Evolutionary conservation across 352 stramenopile species (phyloP).

Genomic region (Thraustotheca clavata): DNA sequence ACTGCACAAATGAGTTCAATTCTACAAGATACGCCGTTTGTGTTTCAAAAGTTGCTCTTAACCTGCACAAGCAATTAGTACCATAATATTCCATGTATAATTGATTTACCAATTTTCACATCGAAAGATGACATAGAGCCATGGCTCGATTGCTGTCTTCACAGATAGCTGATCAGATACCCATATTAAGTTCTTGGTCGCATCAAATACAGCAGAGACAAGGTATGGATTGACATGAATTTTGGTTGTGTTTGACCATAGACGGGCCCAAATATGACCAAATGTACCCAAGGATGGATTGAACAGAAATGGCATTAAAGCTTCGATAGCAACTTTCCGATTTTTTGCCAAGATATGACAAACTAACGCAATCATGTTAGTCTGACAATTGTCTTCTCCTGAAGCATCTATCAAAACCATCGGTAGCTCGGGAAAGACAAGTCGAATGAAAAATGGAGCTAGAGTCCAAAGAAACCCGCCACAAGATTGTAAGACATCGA

Average conservation of each 20-base stretch:
- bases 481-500: background rate
- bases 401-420: background rate
- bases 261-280: background rate
- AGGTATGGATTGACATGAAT: background rate
- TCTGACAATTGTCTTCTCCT: background rate
- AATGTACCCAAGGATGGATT: background rate
- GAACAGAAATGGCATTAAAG: background rate
- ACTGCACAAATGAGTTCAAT: background rate
- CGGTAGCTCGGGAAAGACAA: background rate
- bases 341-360: background rate
- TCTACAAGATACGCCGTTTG: background rate
- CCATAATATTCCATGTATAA: background rate
- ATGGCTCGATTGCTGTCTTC: background rate
- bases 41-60: background rate
- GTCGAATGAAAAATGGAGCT: background rate
- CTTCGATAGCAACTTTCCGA: background rate
- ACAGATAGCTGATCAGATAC: background rate
- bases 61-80: background rate
- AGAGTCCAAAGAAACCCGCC: background rate
- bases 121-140: background rate
- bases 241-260: background rate
- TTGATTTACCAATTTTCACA: background rate
- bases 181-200: background rate
- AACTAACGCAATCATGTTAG: background rate
- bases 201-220: background rate